Evolutionary conservation across 1,139 yeast genomes (phyloP), one percentile per base, ranked within the genome.

Genomic region (Kodamaea ohmeri): DNA sequence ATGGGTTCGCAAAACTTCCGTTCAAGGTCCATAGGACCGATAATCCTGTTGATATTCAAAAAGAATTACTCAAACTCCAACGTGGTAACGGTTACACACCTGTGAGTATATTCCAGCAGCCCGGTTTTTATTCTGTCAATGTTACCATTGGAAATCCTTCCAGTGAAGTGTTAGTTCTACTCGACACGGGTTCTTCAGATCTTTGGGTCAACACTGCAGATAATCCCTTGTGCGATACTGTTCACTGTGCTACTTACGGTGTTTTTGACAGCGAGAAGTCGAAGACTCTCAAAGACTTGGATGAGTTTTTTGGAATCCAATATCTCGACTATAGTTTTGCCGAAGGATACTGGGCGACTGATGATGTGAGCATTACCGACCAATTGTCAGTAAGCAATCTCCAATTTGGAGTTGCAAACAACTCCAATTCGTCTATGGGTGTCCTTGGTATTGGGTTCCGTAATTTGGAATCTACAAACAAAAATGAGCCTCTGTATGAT

Each of bases 391-490:
- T 82, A 32, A 67, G 69, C 39, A 67, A 63, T n/a, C 61, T 67
- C 4, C 55, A 59, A 11, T 71, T 81, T 48, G 89, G 83, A 2
- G 73, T 78, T 19, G 83, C 83, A 19, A 71, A 72, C 48, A 50
- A 56, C 29, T 63, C 83, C 3, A 73, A 73, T 49, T 72, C 82
- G 6, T 56, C 69, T 6, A 67, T 70, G 40, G 83, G 83, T 38
- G 83, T 81, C 20, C 59, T 80, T 32, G 88, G 87, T 25, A 74
- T 81, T 43, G 84, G 84, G 11, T 67, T 50, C 51, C 48, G 35
- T 37, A 24, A 8, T n/a, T 36, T 32, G 29, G 50, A 47, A 34
- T 26, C 39, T 13, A 26, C 26, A 48, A 31, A 57, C 44, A 4
- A 3, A 4, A 22, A 36, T 25, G 44, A 47, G 47, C 43, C 37